Evolutionary conservation across 2,329 filamentous ascomycete genomes (phyloP).

Genomic region (Hysterium pulicare): DNA sequence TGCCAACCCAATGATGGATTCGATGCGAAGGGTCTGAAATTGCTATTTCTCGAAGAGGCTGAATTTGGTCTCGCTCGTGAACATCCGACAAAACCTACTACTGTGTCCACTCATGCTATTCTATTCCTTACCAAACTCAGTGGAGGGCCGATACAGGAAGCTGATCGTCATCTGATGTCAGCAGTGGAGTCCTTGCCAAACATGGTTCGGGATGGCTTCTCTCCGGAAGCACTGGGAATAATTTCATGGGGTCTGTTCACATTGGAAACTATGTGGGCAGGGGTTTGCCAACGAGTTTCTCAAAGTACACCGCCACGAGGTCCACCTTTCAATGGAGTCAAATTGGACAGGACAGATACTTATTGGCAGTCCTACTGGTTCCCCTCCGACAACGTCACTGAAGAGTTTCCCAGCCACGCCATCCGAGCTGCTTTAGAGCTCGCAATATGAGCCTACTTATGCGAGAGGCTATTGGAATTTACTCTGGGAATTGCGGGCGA

Average conservation of each 20-base stretch:
- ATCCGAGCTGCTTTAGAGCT: constrained; percentile 18
- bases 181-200: constrained; percentile 13
- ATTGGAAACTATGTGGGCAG: constrained; percentile 16
- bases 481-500: constrained; percentile 16
- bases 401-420: constrained; percentile 16
- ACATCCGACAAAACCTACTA: constrained; percentile 12
- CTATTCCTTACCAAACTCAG: constrained; percentile 25
- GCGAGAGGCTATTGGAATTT: constrained; percentile 18
- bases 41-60: constrained; percentile 18
- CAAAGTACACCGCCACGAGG: constrained; percentile 9
- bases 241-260: constrained; percentile 14
- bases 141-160: constrained; percentile 18
- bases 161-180: constrained; percentile 18
- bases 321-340: constrained; percentile 13
- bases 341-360: constrained; percentile 11
- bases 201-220: constrained; percentile 4
- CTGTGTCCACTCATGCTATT: constrained; percentile 20
- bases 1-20: constrained; percentile 8
- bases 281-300: constrained; percentile 20
- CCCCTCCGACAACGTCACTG: constrained; percentile 12
- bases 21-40: constrained; percentile 11
- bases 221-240: constrained; percentile 11
- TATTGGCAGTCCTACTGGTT: constrained; percentile 22
- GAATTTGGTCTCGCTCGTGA: constrained; percentile 12
- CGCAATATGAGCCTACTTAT: constrained; percentile 17